Evolutionary conservation across 129 eudicot genomes (phyloP).

Genomic region (Glebionis coronaria): DNA sequence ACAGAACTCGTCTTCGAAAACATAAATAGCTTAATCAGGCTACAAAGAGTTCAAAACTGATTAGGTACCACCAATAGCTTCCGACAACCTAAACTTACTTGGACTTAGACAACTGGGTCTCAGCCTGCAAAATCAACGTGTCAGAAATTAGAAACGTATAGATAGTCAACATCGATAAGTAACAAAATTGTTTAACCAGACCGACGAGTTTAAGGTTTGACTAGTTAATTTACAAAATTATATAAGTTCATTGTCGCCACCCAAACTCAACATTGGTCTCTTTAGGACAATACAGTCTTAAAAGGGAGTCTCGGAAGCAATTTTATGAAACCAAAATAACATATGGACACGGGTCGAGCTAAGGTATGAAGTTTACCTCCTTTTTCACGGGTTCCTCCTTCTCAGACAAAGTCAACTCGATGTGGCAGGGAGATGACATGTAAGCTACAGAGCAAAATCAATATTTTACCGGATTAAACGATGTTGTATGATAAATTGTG

Average conservation of each 20-base stretch:
- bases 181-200: neutral
- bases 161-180: neutral
- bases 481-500: neutral
- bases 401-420: conserved; percentile 37
- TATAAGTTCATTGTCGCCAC: too few species aligned
- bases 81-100: conserved; percentile 8
- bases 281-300: too few species aligned
- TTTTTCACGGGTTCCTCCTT: conserved; percentile 40
- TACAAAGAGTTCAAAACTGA: conserved; percentile 14
- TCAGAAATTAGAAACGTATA: neutral
- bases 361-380: conserved; percentile 21
- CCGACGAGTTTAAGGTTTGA: neutral
- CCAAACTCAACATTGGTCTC: too few species aligned
- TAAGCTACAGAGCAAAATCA: conserved; percentile 24
- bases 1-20: conserved; percentile 8
- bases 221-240: neutral
- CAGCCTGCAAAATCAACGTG: conserved; percentile 21
- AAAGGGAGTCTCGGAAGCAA: neutral
- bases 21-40: neutral
- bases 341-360: neutral
- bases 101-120: conserved; percentile 30
- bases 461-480: neutral
- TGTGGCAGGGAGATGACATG: conserved; percentile 43
- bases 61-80: neutral
- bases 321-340: neutral